Percentiles rank a stretch among this genome's conserved stretches.
These are phyloP conservation scores for Aspergillus pseudotamarii DNA, from an alignment of 2,329 filamentous ascomycete species.

Conservation along the genomic window DNA sequence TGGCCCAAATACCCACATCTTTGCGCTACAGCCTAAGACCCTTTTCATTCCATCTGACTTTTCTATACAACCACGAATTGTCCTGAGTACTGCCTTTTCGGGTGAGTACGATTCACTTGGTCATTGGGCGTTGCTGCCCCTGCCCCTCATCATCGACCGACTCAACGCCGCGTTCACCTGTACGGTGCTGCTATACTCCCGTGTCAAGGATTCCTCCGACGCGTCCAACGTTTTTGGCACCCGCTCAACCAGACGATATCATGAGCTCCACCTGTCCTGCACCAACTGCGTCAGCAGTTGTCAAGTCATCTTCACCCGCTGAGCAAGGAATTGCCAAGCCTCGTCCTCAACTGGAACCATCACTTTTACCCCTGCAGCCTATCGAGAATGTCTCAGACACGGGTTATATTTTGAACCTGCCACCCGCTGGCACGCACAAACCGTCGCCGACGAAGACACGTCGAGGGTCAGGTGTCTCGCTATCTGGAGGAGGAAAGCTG, in stretches of 20 bases:
- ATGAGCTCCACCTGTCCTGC: slow-evolving; percentile 48
- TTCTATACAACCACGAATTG: background rate
- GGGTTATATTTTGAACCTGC: slow-evolving; percentile 69
- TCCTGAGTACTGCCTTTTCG: too few relatives aligned
- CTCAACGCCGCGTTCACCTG: background rate
- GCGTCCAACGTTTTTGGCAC: background rate
- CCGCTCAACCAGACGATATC: slow-evolving; percentile 18
- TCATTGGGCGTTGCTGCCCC: background rate
- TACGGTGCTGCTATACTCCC: background rate
- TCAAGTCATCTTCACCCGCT: slow-evolving; percentile 55
- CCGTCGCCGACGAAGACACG: slow-evolving; percentile 71
- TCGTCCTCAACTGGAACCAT: slow-evolving; percentile 53
- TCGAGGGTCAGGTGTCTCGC: slow-evolving; percentile 58
- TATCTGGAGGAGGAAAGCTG: slow-evolving; percentile 61
- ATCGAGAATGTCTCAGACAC: slow-evolving; percentile 50
- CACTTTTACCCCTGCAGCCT: slow-evolving; percentile 53
- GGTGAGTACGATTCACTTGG: background rate
- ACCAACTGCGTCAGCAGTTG: slow-evolving; percentile 59
- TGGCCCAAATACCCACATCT: slow-evolving; percentile 26
- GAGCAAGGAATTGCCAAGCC: slow-evolving; percentile 35
- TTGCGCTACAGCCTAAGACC: slow-evolving; percentile 26
- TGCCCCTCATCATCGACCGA: background rate
- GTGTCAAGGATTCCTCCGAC: background rate
- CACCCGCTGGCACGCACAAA: slow-evolving; percentile 50
- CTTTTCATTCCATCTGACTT: background rate